A percentile compares a stretch with the other conserved stretches of the same genome.
Evolutionary conservation across 345 rosid species (phyloP).

Genomic region (Arabis alpina): DNA sequence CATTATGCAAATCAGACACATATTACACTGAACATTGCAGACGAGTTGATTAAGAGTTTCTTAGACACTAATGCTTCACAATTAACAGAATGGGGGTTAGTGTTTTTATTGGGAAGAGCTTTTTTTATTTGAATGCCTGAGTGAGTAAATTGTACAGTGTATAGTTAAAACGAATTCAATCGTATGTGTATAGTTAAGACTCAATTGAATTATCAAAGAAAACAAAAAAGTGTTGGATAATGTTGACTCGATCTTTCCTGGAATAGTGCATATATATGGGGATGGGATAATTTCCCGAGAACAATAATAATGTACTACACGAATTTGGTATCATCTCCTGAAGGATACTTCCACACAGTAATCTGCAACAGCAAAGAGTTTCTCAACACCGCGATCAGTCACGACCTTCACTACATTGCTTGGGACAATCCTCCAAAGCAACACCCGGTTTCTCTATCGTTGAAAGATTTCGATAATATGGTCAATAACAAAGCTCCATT

Average conservation of each 20-base stretch:
- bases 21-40: no score
- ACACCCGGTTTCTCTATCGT: constrained; percentile 69
- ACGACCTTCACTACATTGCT: constrained; percentile 93
- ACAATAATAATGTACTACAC: constrained; percentile 84
- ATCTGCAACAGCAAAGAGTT: constrained; percentile 75
- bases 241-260: constrained; percentile 68
- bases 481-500: constrained; percentile 82
- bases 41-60: no score
- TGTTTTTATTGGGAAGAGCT: no score
- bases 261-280: constrained; percentile 90
- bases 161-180: no score
- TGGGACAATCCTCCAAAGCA: constrained; percentile 98
- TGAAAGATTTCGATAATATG: constrained; percentile 78
- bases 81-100: no score
- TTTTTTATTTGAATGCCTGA: no score
- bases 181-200: no score
- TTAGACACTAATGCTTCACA: no score
- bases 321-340: constrained; percentile 87
- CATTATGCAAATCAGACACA: no score
- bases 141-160: no score
- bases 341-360: constrained; percentile 96
- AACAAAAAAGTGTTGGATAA: no score
- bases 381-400: constrained; percentile 65
- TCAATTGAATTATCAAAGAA: no score
- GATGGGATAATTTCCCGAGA: constrained; percentile 89